A percentile compares a stretch with the other conserved stretches of the same genome.
Evolutionary conservation across 2,329 filamentous ascomycete species (phyloP).

Genomic region (Myriosclerotinia curreyana): DNA sequence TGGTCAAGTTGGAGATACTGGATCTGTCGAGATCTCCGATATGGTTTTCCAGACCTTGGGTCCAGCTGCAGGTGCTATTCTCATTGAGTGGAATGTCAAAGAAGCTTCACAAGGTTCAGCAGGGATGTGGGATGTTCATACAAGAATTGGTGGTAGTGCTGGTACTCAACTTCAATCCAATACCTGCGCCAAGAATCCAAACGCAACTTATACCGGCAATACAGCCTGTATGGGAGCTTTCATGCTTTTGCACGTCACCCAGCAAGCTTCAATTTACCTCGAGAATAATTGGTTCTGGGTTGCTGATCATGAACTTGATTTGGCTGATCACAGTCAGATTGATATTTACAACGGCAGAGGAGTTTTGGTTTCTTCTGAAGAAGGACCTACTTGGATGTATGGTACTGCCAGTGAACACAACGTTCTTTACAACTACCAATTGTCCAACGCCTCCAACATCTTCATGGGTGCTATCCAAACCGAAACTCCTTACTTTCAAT

Average conservation of each 20-base stretch:
- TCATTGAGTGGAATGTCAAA: slow-evolving; percentile 88
- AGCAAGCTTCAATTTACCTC: slow-evolving; percentile 66
- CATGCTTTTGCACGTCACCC: slow-evolving; percentile 63
- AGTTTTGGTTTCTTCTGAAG: slow-evolving; percentile 63
- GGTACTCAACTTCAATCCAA: slow-evolving; percentile 76
- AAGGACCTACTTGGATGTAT: slow-evolving; percentile 77
- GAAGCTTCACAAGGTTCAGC: slow-evolving; percentile 64
- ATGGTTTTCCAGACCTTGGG: slow-evolving; percentile 79
- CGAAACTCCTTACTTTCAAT: slow-evolving; percentile 86
- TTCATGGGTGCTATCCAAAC: slow-evolving; percentile 84
- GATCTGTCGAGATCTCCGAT: slow-evolving; percentile 83
- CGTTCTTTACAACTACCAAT: slow-evolving; percentile 79
- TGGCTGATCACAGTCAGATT: slow-evolving; percentile 69
- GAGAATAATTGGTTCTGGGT: slow-evolving; percentile 93
- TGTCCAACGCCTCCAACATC: slow-evolving; percentile 72
- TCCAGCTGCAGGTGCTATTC: slow-evolving; percentile 78
- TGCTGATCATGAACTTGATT: slow-evolving; percentile 85
- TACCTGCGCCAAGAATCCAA: slow-evolving; percentile 74
- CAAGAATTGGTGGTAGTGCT: slow-evolving; percentile 82
- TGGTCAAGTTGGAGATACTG: slow-evolving; percentile 71
- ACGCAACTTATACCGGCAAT: slow-evolving; percentile 58
- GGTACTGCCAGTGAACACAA: slow-evolving; percentile 69
- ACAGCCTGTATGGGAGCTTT: slow-evolving; percentile 71
- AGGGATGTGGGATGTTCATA: slow-evolving; percentile 94
- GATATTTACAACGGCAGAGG: slow-evolving; percentile 84